Percentiles rank a stretch among this genome's conserved stretches.
Evolutionary conservation across 2,329 filamentous ascomycete species (phyloP).

Genomic region (Thermoascus crustaceus): DNA sequence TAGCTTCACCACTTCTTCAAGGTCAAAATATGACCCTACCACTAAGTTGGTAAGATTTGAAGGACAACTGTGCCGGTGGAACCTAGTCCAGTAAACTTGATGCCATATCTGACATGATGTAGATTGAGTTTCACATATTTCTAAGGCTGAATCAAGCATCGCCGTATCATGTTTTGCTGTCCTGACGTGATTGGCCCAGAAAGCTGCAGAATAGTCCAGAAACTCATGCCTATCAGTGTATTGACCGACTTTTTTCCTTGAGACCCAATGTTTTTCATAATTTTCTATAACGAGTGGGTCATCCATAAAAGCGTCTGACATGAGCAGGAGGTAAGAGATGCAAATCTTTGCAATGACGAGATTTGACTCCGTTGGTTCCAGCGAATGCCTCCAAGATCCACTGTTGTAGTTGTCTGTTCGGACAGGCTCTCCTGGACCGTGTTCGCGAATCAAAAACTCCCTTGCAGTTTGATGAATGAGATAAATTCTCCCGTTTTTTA

Average conservation of each 20-base stretch:
- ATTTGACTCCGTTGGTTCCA: conserved; percentile 5
- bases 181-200: conserved; percentile 2
- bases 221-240: conserved; percentile 2
- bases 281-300: background rate
- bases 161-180: background rate
- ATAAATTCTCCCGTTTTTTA: conserved; percentile 10
- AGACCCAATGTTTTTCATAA: no score
- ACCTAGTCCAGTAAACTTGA: background rate
- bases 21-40: background rate
- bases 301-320: background rate
- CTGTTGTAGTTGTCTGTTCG: background rate
- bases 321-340: conserved; percentile 4
- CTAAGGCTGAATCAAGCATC: background rate
- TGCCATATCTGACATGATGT: background rate
- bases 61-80: background rate
- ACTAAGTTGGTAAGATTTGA: background rate
- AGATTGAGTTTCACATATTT: background rate
- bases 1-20: background rate
- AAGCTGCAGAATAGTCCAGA: background rate
- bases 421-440: background rate
- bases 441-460: conserved; percentile 13
- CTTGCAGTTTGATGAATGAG: conserved; percentile 19
- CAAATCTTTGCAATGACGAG: conserved; percentile 5
- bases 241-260: no score
- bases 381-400: conserved; percentile 7